A percentile compares a stretch with the other conserved stretches of the same genome.
phyloP scores from a whole-genome alignment of 1,139 yeast genomes.

The Taphrina flavorubra region DNA sequence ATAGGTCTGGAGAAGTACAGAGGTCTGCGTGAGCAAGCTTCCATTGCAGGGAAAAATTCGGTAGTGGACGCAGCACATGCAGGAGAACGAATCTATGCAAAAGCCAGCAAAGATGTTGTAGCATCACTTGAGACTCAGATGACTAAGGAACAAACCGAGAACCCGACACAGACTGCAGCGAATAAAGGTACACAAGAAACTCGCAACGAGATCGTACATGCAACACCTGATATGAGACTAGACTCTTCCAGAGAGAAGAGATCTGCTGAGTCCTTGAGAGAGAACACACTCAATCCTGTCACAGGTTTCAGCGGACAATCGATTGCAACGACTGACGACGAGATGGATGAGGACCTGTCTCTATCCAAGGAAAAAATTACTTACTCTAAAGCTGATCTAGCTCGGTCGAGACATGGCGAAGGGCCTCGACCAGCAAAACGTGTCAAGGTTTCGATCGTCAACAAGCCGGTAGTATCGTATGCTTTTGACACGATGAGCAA shows the following conservation, averaged over 20 bases:
- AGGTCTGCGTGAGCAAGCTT: background rate
- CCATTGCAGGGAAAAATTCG: background rate
- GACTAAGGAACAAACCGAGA: no score
- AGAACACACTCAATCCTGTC: background rate
- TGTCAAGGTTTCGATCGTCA: conserved; percentile 12
- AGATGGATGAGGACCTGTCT: conserved; percentile 3
- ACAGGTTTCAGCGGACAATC: background rate
- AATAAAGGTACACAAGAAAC: background rate
- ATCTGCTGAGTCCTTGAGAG: background rate
- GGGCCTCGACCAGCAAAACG: conserved; percentile 7
- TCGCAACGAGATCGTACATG: background rate
- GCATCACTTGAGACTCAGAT: background rate
- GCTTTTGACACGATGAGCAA: conserved; percentile 15
- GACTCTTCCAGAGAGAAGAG: background rate
- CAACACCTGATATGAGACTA: background rate
- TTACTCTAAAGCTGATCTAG: background rate
- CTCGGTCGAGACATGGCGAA: background rate
- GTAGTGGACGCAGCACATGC: background rate
- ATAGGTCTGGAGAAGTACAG: conserved; percentile 6
- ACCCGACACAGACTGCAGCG: no score
- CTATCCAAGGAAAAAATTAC: background rate
- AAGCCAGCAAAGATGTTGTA: background rate
- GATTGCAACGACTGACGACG: conserved; percentile 5
- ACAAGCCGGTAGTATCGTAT: conserved; percentile 10
- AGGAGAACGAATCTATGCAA: no score